Percentiles rank a stretch among this genome's conserved stretches.
These are phyloP conservation scores for Davidsoniella australis DNA, from an alignment of 2,329 filamentous ascomycete species.

Conservation along the genomic window DNA sequence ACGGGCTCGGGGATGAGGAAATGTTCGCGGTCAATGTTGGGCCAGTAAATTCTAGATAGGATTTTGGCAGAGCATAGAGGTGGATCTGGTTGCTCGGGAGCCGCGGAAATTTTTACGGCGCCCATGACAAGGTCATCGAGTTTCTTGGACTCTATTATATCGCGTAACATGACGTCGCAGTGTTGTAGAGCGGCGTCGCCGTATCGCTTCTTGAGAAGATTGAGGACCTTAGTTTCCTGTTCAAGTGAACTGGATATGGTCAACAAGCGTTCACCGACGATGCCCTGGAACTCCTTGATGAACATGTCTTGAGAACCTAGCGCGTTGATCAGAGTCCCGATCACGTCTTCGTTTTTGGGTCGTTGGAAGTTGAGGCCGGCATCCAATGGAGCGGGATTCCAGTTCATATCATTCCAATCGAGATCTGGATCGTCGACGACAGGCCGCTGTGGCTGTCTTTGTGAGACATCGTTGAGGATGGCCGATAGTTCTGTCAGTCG, in stretches of 20 bases:
- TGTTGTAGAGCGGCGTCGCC: constrained; percentile 74
- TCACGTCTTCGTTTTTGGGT: constrained; percentile 75
- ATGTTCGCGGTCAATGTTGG: constrained; percentile 48
- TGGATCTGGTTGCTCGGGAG: neutral
- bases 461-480: constrained; percentile 44
- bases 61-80: constrained; percentile 58
- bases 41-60: constrained; percentile 87
- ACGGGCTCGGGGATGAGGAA: constrained; percentile 48
- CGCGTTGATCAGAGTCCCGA: constrained; percentile 74
- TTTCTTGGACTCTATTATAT: constrained; percentile 67
- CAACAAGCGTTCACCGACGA: constrained; percentile 69
- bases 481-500: constrained; percentile 46
- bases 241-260: constrained; percentile 51
- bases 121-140: constrained; percentile 35
- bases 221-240: constrained; percentile 67
- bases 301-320: constrained; percentile 83
- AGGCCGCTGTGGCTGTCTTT: constrained; percentile 31
- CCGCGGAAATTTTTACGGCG: neutral
- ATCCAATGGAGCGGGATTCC: constrained; percentile 85
- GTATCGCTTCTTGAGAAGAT: constrained; percentile 75
- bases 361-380: constrained; percentile 84
- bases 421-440: constrained; percentile 50
- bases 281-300: constrained; percentile 81
- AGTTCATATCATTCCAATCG: constrained; percentile 84
- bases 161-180: constrained; percentile 93